Evolutionary conservation across 2,329 filamentous ascomycete species (phyloP), one percentile per base, ranked within the genome.

Genomic region (Fusarium goolgardi): DNA sequence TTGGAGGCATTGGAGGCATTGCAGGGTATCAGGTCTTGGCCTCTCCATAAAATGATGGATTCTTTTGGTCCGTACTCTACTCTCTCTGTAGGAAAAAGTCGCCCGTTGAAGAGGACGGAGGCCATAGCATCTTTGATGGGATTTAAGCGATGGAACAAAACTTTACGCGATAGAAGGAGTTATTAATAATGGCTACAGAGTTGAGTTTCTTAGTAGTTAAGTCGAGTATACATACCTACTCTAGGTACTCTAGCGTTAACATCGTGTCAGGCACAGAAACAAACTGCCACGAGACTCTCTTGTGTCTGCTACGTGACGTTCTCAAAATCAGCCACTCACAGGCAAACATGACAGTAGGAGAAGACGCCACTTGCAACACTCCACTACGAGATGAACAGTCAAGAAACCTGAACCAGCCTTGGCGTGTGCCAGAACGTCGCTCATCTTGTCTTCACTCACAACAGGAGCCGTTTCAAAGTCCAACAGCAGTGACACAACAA

Each of bases 331-430:
- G 16, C 52, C 52, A 55, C 43, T 50, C 31, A 46, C 23, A 56
- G 18, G 6, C 20, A 27, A 32, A 59, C 25, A 32, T 25, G 34
- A 53, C 34, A 59, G 54, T 29, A 49, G 15, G 18, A 32, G 20
- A 9, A 23, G 29, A 47, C 16, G 46, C 18, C 46, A 50, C 51
- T 45, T 44, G 34, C 32, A 39, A 41, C 46, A 29, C 57, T 61
- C 65, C 60, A 59, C 60, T 55, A 58, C 60, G 55, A 51, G 18
- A 51, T 40, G 23, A 23, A 25, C 25, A 37, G 52, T 57, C 35
- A 50, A 67, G 56, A 51, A 55, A 68, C 56, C 61, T 56, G 57
- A 59, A 35, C 43, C 66, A 59, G 39, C 39, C 66, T 70, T 70
- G 66, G 66, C 66, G 52, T 39, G 31, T 23, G 44, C 61, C 52